Evolutionary conservation across 176 grass and related monocot genomes (phyloP).

Genomic region (Ampelocalamus luodianensis): DNA sequence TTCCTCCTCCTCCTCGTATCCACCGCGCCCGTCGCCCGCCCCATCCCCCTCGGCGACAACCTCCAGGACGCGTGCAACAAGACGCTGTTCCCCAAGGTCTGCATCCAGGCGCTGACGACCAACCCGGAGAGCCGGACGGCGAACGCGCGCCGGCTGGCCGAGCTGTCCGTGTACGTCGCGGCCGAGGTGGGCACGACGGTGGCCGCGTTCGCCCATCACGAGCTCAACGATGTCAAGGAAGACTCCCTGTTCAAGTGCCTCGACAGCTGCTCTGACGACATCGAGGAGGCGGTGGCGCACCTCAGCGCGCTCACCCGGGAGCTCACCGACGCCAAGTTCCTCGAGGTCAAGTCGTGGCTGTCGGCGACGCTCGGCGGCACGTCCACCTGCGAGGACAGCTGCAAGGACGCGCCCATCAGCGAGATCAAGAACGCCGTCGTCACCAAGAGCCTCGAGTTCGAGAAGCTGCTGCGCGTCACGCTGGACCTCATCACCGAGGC

Average conservation of each 20-base stretch:
- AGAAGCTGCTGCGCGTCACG: conserved; percentile 57
- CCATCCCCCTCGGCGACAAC: not conserved
- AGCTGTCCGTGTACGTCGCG: conserved; percentile 49
- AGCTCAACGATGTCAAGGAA: conserved; percentile 31
- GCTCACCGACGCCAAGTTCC: conserved; percentile 52
- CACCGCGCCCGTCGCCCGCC: not conserved
- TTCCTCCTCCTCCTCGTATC: conserved; percentile 15
- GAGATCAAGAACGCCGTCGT: conserved; percentile 48
- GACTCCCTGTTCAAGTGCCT: conserved; percentile 37
- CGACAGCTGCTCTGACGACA: conserved; percentile 53
- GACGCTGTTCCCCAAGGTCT: conserved; percentile 55
- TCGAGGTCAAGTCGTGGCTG: conserved; percentile 48
- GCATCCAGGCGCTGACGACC: conserved; percentile 27
- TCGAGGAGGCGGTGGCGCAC: conserved; percentile 62
- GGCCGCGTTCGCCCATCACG: conserved; percentile 43
- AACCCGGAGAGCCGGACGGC: conserved; percentile 47
- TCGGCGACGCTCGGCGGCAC: conserved; percentile 38
- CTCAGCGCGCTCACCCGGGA: conserved; percentile 52
- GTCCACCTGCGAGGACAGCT: conserved; percentile 49
- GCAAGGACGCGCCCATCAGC: conserved; percentile 45
- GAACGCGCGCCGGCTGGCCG: conserved; percentile 41
- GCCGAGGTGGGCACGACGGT: conserved; percentile 47
- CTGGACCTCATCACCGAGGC: conserved; percentile 52
- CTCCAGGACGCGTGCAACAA: conserved; percentile 51
- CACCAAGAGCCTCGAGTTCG: conserved; percentile 60